Evolutionary conservation across 176 grass and related monocot genomes (phyloP).

Genomic region (Luzula sylvatica): DNA sequence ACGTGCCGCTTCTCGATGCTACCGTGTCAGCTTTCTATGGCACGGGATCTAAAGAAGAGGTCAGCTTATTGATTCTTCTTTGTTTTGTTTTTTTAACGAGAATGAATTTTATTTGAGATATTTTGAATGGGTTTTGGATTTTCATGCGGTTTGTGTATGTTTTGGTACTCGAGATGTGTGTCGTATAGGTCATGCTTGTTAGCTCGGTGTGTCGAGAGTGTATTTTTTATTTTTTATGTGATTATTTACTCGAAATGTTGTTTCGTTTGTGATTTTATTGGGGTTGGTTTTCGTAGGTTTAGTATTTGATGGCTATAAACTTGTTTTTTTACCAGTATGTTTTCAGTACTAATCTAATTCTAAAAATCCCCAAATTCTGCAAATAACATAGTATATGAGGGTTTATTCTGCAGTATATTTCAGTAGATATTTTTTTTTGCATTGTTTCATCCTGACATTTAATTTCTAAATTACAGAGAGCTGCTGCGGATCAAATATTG

Average conservation of each 20-base stretch:
- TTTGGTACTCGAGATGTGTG: background rate
- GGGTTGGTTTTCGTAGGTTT: background rate
- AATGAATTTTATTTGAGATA: background rate
- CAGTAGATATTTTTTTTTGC: no score
- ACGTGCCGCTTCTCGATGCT: slow-evolving; percentile 80
- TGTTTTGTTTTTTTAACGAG: no score
- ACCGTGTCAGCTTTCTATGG: slow-evolving; percentile 98
- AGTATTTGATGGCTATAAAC: background rate
- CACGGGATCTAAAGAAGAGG: slow-evolving; percentile 99
- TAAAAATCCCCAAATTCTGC: no score
- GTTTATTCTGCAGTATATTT: no score
- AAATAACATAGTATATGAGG: no score
- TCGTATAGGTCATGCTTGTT: background rate
- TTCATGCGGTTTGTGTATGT: background rate
- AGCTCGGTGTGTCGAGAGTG: no score
- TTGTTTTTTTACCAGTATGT: no score
- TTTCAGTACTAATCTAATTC: no score
- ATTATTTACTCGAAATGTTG: background rate
- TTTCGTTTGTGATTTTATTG: background rate
- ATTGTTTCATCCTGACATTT: background rate
- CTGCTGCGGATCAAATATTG: slow-evolving; percentile 83
- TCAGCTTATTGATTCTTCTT: slow-evolving; percentile 25
- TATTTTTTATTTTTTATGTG: no score
- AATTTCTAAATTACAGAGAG: slow-evolving; percentile 50
- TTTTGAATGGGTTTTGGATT: slow-evolving; percentile 27